phyloP scores from a whole-genome alignment of 208 protist genomes.

The Kentomonas sorsogonicus region DNA sequence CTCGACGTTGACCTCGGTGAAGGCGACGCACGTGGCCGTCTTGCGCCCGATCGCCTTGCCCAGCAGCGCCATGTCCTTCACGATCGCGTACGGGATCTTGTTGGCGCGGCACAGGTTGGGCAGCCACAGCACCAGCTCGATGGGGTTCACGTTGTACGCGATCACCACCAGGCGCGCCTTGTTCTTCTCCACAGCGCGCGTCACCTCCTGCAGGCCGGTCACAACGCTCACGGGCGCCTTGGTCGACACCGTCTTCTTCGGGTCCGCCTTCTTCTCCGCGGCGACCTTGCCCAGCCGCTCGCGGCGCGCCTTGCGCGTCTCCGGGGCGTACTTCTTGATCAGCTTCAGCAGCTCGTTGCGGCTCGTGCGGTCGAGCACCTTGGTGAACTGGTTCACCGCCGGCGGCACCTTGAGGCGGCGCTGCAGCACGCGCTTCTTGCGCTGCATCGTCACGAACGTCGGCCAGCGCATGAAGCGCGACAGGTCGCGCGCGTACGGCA shows the following conservation, averaged over 20 bases:
- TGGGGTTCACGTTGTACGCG: constrained; percentile 99
- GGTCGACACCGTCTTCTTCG: constrained; percentile 66
- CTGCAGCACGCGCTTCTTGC: constrained; percentile 96
- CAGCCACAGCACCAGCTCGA: constrained; percentile 99
- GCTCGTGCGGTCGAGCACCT: constrained; percentile 91
- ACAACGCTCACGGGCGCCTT: constrained; percentile 91
- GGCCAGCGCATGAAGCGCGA: constrained; percentile 98
- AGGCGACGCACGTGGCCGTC: constrained; percentile 93
- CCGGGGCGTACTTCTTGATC: constrained; percentile 98
- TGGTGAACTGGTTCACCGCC: constrained; percentile 86
- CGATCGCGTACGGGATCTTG: constrained; percentile 99
- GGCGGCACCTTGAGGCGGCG: constrained; percentile 96
- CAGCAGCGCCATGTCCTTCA: constrained; percentile 98
- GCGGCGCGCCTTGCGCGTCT: constrained; percentile 94
- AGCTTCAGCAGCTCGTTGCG: constrained; percentile 97
- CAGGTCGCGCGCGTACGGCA: constrained; percentile 94
- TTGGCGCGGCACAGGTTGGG: constrained; percentile 98
- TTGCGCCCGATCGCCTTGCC: constrained; percentile 97
- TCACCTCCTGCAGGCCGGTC: constrained; percentile 98
- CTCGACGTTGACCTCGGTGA: constrained; percentile 94
- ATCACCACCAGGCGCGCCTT: constrained; percentile 99
- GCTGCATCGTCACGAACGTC: constrained; percentile 98
- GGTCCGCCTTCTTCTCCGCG: constrained; percentile 89
- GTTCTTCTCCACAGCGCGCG: constrained; percentile 97
- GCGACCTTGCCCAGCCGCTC: constrained; percentile 91